These are phyloP conservation scores for Tuber calosporum DNA, from an alignment of 495 filamentous ascomycete genomes.

Conservation along the genomic window DNA sequence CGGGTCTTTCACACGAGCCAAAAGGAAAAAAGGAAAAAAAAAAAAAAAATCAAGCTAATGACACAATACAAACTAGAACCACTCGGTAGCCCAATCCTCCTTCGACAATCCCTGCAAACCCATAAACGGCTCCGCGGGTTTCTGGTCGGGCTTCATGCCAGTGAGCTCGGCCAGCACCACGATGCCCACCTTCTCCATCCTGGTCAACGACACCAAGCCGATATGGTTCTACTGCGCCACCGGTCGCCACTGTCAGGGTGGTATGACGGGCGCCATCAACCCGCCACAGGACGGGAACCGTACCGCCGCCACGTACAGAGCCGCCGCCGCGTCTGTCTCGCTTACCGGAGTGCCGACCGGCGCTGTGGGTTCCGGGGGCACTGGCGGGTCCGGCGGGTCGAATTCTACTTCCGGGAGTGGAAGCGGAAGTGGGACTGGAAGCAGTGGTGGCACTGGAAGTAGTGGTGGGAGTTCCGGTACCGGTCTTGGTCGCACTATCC, in stretches of 20 bases:
- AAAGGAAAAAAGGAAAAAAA: no score
- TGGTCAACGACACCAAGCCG: conserved; percentile 46
- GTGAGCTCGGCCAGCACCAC: conserved; percentile 40
- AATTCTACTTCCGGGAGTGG: background rate
- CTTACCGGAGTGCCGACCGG: conserved; percentile 14
- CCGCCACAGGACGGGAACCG: conserved; percentile 19
- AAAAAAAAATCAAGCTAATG: conserved; percentile 19
- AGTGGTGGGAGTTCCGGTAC: background rate
- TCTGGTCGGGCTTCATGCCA: conserved; percentile 62
- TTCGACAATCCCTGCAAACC: conserved; percentile 47
- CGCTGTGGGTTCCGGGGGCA: conserved; percentile 26
- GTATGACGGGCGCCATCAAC: conserved; percentile 52
- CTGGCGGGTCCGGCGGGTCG: no score
- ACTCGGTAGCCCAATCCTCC: conserved; percentile 47
- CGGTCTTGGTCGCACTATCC: background rate
- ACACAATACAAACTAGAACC: conserved; percentile 42
- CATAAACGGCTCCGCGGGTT: conserved; percentile 48
- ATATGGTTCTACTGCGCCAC: conserved; percentile 52
- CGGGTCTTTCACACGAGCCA: background rate
- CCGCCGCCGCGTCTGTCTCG: conserved; percentile 15
- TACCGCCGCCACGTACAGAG: conserved; percentile 22
- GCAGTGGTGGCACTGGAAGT: background rate
- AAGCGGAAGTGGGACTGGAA: background rate
- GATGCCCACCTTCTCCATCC: conserved; percentile 46
- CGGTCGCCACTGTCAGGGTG: conserved; percentile 47